A percentile compares a stretch with the other conserved stretches of the same genome.
Conservation (phyloP, 2,329 filamentous ascomycete species). For the Fusarium bulbicola region DNA sequence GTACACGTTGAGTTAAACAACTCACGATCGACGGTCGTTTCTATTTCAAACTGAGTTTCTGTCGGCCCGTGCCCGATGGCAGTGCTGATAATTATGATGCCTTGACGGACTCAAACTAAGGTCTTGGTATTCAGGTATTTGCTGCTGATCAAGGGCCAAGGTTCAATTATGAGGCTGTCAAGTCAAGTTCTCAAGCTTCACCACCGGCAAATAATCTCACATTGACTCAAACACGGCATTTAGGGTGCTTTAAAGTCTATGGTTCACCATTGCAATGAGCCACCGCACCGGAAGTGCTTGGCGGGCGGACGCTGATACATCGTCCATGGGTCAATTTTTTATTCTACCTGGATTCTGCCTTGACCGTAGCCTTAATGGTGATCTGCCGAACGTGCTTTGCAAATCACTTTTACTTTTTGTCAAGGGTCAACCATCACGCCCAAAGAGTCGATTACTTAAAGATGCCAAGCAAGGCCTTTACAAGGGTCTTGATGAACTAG, state of each 20-base stretch:
- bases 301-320: slow-evolving; percentile 18
- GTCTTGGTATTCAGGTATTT: slow-evolving; percentile 2
- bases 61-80: slow-evolving; percentile 6
- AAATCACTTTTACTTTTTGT: slow-evolving; percentile 17
- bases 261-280: slow-evolving; percentile 19
- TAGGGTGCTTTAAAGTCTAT: not conserved
- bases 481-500: not conserved
- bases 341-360: slow-evolving; percentile 2
- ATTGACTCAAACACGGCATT: not conserved
- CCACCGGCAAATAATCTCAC: not conserved
- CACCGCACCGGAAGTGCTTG: slow-evolving; percentile 23
- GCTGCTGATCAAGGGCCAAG: not conserved
- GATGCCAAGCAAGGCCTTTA: slow-evolving; percentile 13
- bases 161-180: slow-evolving; percentile 18
- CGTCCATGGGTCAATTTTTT: slow-evolving; percentile 18
- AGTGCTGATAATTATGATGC: not conserved
- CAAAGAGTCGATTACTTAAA: not conserved
- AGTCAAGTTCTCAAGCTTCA: slow-evolving; percentile 3
- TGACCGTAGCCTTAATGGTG: slow-evolving; percentile 33
- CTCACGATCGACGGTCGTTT: slow-evolving; percentile 32
- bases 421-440: slow-evolving; percentile 7
- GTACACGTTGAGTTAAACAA: slow-evolving; percentile 25
- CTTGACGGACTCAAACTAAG: slow-evolving; percentile 1
- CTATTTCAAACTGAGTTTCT: slow-evolving; percentile 17
- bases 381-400: slow-evolving; percentile 27